Conservation (phyloP, 768 basidiomycete species). For the Kondoa malvinella region DNA sequence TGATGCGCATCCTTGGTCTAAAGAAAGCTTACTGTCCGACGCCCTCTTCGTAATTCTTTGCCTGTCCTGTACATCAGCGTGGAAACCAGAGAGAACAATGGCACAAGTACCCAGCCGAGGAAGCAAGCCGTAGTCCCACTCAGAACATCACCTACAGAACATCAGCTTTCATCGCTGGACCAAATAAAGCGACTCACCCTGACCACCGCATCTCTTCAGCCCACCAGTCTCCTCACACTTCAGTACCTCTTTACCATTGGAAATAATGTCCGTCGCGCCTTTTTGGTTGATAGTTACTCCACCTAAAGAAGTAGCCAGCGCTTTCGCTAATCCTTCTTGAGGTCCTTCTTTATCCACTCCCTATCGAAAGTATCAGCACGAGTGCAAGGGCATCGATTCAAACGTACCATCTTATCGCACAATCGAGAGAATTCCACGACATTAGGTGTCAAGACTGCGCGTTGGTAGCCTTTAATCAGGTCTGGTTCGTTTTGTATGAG, state of each 20-base stretch:
- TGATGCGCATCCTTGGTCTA: background rate
- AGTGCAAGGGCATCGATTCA: too few species aligned
- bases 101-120: conserved; percentile 51
- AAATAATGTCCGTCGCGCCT: conserved; percentile 63
- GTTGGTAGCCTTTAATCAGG: conserved; percentile 64
- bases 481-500: conserved; percentile 57
- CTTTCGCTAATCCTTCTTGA: conserved; percentile 42
- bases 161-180: background rate
- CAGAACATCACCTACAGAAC: conserved; percentile 55
- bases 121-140: conserved; percentile 74
- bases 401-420: conserved; percentile 50
- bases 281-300: conserved; percentile 85
- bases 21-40: conserved; percentile 26
- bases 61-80: conserved; percentile 26
- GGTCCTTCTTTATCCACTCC: conserved; percentile 30
- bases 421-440: conserved; percentile 79
- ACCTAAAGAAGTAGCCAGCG: conserved; percentile 57
- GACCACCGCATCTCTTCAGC: conserved; percentile 81
- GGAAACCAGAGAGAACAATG: background rate
- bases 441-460: conserved; percentile 83
- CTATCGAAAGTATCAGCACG: conserved; percentile 22
- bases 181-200: conserved; percentile 31
- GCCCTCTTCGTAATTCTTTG: conserved; percentile 80
- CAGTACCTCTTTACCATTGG: conserved; percentile 49
- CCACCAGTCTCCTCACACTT: conserved; percentile 59